Percentiles rank a stretch among this genome's conserved stretches.
These are phyloP conservation scores for Orbilia brochopaga DNA, from an alignment of 2,329 filamentous ascomycete genomes.

Conservation along the genomic window DNA sequence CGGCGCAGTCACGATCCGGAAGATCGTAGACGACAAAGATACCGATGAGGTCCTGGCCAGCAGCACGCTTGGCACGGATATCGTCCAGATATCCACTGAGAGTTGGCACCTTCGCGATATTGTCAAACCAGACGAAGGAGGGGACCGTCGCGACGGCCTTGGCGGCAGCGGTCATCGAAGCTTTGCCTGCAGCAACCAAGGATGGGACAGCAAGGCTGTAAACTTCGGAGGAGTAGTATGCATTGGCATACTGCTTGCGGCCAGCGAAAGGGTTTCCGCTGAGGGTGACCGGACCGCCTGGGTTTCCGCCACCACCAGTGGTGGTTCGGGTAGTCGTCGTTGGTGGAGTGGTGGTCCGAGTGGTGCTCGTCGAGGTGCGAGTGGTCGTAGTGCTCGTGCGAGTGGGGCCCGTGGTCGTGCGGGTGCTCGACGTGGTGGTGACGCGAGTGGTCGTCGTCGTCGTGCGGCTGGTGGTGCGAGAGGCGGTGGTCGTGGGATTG, in stretches of 20 bases:
- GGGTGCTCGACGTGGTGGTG: conserved; percentile 16
- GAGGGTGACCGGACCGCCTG: conserved; percentile 48
- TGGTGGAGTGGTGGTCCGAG: conserved; percentile 5
- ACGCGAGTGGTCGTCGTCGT: conserved; percentile 26
- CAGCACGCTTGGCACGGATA: conserved; percentile 56
- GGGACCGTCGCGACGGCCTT: conserved; percentile 64
- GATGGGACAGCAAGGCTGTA: conserved; percentile 67
- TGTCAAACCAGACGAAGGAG: conserved; percentile 65
- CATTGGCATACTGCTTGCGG: conserved; percentile 64
- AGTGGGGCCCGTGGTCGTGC: conserved; percentile 13
- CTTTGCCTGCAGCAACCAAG: conserved; percentile 62
- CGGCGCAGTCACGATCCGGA: conserved; percentile 67
- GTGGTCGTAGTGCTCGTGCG: conserved; percentile 4
- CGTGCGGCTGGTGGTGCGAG: too few relatives aligned
- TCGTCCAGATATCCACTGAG: conserved; percentile 62
- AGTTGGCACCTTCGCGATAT: conserved; percentile 61
- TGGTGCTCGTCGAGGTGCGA: conserved; percentile 19
- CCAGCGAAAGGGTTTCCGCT: conserved; percentile 63
- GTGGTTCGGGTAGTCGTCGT: conserved; percentile 23
- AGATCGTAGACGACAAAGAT: conserved; percentile 66
- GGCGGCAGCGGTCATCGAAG: conserved; percentile 56
- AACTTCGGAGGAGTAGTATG: conserved; percentile 65
- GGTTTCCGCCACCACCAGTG: conserved; percentile 9
- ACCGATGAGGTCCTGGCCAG: conserved; percentile 54
- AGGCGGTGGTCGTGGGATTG: conserved; percentile 26